A percentile compares a stretch with the other conserved stretches of the same genome.
Evolutionary conservation across 2,329 filamentous ascomycete species (phyloP).

Genomic region (Colletotrichum spaethianum): DNA sequence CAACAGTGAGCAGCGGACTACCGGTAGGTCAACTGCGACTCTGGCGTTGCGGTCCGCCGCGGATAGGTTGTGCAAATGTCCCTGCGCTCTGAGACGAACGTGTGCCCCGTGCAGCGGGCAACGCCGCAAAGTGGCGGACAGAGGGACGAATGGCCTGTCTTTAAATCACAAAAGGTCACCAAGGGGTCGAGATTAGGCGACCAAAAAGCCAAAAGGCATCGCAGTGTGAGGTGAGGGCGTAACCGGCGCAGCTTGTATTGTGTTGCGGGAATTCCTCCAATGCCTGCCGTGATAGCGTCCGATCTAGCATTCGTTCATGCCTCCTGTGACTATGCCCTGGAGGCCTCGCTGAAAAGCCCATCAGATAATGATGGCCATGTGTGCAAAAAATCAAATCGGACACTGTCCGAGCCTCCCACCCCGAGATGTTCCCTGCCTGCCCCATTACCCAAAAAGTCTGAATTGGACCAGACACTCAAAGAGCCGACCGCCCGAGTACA

Average conservation of each 20-base stretch:
- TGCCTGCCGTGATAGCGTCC: not conserved
- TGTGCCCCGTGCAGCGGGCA: not conserved
- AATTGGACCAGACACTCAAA: not conserved
- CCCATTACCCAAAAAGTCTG: slow-evolving; percentile 17
- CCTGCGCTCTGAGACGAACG: slow-evolving; percentile 10
- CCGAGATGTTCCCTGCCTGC: slow-evolving; percentile 10
- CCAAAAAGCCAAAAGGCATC: not conserved
- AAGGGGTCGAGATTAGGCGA: not conserved
- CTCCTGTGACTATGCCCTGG: not conserved
- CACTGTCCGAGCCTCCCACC: slow-evolving; percentile 37
- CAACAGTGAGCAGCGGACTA: not conserved
- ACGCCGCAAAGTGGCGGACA: not conserved
- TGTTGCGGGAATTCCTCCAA: not conserved
- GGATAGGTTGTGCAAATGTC: not conserved
- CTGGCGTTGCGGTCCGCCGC: not conserved
- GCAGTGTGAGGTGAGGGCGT: not conserved
- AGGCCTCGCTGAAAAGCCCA: not conserved
- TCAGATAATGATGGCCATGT: slow-evolving; percentile 9
- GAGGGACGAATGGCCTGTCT: not conserved
- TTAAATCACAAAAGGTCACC: not conserved
- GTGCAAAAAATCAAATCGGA: slow-evolving; percentile 37
- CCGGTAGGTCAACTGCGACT: not conserved
- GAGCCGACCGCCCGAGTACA: slow-evolving; percentile 17
- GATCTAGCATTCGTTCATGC: not conserved
- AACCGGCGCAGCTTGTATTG: slow-evolving; percentile 11